Conservation (phyloP, 768 basidiomycete species). For the Pulveroboletus frians region DNA sequence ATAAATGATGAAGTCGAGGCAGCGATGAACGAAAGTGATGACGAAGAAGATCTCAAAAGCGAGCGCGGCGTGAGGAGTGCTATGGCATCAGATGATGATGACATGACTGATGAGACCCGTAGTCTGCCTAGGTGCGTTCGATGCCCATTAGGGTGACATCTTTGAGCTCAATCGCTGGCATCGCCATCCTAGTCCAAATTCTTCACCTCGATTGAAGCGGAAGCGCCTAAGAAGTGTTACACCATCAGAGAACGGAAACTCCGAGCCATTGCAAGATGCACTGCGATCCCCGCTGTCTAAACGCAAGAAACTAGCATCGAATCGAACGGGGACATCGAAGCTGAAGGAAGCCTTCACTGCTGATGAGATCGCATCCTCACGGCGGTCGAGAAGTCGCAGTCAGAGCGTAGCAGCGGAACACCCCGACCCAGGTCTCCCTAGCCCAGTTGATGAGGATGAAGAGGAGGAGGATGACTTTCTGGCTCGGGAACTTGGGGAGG, state of each 20-base stretch:
- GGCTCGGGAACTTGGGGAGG: constrained; percentile 74
- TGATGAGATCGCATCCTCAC: constrained; percentile 38
- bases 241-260: constrained; percentile 53
- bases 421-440: constrained; percentile 11
- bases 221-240: constrained; percentile 72
- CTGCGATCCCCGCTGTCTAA: constrained; percentile 72
- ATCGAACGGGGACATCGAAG: constrained; percentile 59
- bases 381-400: constrained; percentile 21
- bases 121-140: constrained; percentile 40
- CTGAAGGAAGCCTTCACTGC: constrained; percentile 64
- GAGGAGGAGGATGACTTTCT: constrained; percentile 76
- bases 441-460: constrained; percentile 44
- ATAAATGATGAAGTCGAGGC: constrained; percentile 86
- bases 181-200: constrained; percentile 32
- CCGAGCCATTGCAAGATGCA: constrained; percentile 35
- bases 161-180: constrained; percentile 4
- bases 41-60: constrained; percentile 38
- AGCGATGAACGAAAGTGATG: constrained; percentile 77
- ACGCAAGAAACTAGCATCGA: constrained; percentile 69
- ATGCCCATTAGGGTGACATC: constrained; percentile 18
- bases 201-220: constrained; percentile 46
- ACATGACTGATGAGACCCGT: constrained; percentile 43
- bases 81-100: constrained; percentile 46
- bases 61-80: constrained; percentile 40
- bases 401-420: constrained; percentile 13